phyloP scores from a whole-genome alignment of 1,284 basidiomycete species.

The Malassezia furfur region DNA sequence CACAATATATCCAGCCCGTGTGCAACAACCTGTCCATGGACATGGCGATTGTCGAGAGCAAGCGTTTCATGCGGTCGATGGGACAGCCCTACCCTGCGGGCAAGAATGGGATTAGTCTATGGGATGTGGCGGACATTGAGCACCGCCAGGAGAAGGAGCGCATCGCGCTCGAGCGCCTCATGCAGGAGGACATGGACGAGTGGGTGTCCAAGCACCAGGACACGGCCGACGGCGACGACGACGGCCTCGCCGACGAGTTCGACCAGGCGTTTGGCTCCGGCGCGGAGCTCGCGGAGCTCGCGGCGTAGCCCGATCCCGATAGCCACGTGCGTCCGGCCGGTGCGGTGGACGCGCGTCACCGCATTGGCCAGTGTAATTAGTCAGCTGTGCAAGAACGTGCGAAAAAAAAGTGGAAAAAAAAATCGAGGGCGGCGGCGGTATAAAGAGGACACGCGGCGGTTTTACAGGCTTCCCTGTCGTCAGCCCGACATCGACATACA shows the following conservation, averaged over 20 bases:
- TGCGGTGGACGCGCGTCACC: neutral
- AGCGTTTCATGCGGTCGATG: conserved; percentile 93
- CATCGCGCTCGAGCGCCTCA: conserved; percentile 47
- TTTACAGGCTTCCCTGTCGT: conserved; percentile 5
- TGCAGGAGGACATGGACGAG: conserved; percentile 27
- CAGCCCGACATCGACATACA: neutral
- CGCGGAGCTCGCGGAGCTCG: conserved; percentile 4
- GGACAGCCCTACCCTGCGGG: conserved; percentile 75
- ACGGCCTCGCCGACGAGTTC: conserved; percentile 27
- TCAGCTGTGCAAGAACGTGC: conserved; percentile 15
- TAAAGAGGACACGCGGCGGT: conserved; percentile 7
- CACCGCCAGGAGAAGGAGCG: conserved; percentile 69
- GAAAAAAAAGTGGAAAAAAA: conserved; percentile 13
- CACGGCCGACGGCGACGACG: conserved; percentile 18
- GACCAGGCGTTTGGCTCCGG: conserved; percentile 31
- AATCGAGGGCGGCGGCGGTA: conserved; percentile 7
- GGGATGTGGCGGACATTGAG: conserved; percentile 78
- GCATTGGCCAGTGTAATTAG: conserved; percentile 8
- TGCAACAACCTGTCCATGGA: conserved; percentile 95
- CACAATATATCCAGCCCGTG: conserved; percentile 88
- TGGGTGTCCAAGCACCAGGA: conserved; percentile 22
- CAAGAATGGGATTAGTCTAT: conserved; percentile 81
- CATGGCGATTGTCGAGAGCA: conserved; percentile 91
- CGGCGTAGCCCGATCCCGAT: conserved; percentile 1
- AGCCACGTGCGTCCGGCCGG: neutral